Percentiles rank a stretch among this genome's conserved stretches.
These are phyloP conservation scores for Ceriops decandra DNA, from an alignment of 345 rosid genomes.

Conservation along the genomic window DNA sequence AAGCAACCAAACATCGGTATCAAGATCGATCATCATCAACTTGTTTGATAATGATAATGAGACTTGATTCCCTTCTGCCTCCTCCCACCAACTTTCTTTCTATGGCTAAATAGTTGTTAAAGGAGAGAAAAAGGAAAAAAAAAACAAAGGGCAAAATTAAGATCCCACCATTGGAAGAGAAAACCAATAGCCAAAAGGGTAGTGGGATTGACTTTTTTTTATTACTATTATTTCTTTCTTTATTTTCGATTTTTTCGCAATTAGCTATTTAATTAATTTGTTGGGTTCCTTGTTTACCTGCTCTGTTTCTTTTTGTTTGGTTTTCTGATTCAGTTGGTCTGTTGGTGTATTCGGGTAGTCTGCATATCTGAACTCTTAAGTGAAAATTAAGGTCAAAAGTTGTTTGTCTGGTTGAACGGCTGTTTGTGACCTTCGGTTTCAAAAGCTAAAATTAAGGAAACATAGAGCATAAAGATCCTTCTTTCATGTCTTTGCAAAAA, in stretches of 20 bases:
- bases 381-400: background rate
- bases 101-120: background rate
- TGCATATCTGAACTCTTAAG: background rate
- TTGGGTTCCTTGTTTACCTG: background rate
- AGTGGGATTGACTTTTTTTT: background rate
- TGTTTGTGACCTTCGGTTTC: background rate
- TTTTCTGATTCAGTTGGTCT: background rate
- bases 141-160: background rate
- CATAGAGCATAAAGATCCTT: constrained; percentile 8
- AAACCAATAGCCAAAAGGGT: background rate
- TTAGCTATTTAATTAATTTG: background rate
- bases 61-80: background rate
- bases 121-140: background rate
- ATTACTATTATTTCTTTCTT: too few relatives aligned
- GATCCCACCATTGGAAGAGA: background rate
- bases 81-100: constrained; percentile 1
- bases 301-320: background rate
- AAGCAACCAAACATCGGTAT: constrained; percentile 21
- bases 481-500: background rate
- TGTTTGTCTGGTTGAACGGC: background rate
- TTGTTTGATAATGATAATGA: constrained; percentile 13
- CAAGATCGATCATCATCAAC: constrained; percentile 4
- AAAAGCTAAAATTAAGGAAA: constrained; percentile 16
- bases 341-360: background rate
- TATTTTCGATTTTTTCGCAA: background rate